Evolutionary conservation across 2,329 filamentous ascomycete genomes (phyloP), one percentile per base, ranked within the genome.

Genomic region (Beauveria rudraprayagi): DNA sequence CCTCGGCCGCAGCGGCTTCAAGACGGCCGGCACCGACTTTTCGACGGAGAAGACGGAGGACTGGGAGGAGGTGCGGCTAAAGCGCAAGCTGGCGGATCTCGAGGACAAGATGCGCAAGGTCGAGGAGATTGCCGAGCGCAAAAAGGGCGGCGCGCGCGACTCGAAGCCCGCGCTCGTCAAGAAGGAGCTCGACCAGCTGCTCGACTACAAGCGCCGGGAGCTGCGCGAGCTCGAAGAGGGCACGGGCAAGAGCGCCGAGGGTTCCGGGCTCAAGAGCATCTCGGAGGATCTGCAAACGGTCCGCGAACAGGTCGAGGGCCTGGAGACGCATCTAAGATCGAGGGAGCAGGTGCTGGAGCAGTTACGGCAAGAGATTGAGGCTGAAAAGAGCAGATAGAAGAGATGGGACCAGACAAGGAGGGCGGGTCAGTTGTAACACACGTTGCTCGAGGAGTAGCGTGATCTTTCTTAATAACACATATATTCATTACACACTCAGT

Each of bases 11-110:
- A 86, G 88, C 66, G 87, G 84, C 62, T 93, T 94, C 76, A 88
- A 90, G 70, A 84, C 89, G 9, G 80, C 88, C 46, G 94, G 94
- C 28, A 99, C 94, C 1, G 92, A 99, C 77, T 97, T 97, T 72
- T 89, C 86, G 62, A 82, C 83, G 43, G 89, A 90, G 65, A 90
- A 92, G 72, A 90, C 89, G 63, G 93, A 95, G 69, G 94, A 99
- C 72, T 97, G 94, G 92, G 94, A 99, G 75, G 94, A 97, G 75
- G 94, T 97, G 50, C 85, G 92, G 59, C 81, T 99, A 66, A 93
- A 95, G 81, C 92, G 94, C 72, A 92, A 97, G 75, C 83, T 99
- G 37, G 83, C 86, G 26, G 93, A 97, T 68, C 79, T 99, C 30
- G 92, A 99, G 69, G 83, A 88, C 61, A 96, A 95, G 79, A 88